phyloP scores from a whole-genome alignment of 2,329 filamentous ascomycete genomes.

The Hirsutella thompsonii region DNA sequence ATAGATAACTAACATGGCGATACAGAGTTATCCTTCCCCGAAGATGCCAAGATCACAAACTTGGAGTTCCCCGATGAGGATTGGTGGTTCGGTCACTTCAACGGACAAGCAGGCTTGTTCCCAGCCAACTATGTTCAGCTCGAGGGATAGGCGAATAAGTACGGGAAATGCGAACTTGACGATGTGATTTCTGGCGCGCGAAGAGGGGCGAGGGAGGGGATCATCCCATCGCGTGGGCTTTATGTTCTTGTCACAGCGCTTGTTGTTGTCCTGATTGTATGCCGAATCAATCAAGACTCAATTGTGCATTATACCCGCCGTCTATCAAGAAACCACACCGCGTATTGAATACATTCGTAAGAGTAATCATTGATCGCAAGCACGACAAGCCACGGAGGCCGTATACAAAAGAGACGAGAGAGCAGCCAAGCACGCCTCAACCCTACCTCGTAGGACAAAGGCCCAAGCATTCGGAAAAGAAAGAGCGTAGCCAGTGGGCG shows the following conservation, averaged over 20 bases:
- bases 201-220: too few relatives aligned
- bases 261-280: too few relatives aligned
- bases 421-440: too few relatives aligned
- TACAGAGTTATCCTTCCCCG: constrained; percentile 71
- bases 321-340: not conserved
- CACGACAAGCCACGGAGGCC: not conserved
- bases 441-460: too few relatives aligned
- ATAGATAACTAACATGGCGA: not conserved
- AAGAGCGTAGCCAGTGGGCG: too few relatives aligned
- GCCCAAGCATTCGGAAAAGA: too few relatives aligned
- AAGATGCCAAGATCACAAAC: constrained; percentile 69
- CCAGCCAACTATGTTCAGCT: constrained; percentile 58
- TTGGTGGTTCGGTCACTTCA: constrained; percentile 91
- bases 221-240: too few relatives aligned
- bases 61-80: constrained; percentile 96
- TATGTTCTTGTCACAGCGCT: too few relatives aligned
- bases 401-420: not conserved
- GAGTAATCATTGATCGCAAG: not conserved
- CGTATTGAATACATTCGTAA: not conserved
- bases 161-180: too few relatives aligned
- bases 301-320: constrained; percentile 1
- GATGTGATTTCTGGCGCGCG: too few relatives aligned
- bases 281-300: not conserved
- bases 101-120: constrained; percentile 74
- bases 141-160: constrained; percentile 19